phyloP scores from a whole-genome alignment of 2,329 filamentous ascomycete species.

The Trichoderma sp. region DNA sequence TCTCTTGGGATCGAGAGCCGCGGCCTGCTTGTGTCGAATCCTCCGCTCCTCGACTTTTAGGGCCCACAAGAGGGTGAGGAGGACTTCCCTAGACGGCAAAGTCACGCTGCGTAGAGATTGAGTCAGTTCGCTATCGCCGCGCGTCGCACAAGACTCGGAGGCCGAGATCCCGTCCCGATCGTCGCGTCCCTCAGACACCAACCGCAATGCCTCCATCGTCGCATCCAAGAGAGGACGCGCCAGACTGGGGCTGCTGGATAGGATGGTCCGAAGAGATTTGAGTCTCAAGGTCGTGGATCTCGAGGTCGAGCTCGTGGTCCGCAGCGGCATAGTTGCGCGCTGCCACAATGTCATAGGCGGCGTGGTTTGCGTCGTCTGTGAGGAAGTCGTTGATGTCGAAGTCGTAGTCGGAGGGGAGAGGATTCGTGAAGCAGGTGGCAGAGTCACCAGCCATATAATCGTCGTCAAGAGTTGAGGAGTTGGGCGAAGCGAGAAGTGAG shows the following conservation, averaged over 20 bases:
- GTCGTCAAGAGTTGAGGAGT: conserved; percentile 63
- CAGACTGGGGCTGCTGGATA: conserved; percentile 71
- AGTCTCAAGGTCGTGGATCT: conserved; percentile 58
- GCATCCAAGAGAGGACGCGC: conserved; percentile 71
- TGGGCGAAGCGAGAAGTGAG: conserved; percentile 71
- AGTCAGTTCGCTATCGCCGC: conserved; percentile 37
- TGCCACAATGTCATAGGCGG: conserved; percentile 47
- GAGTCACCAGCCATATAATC: conserved; percentile 64
- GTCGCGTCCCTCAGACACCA: conserved; percentile 58
- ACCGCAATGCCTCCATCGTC: conserved; percentile 72
- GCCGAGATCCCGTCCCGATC: conserved; percentile 42
- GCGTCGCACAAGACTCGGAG: conserved; percentile 36
- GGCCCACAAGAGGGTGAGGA: conserved; percentile 49
- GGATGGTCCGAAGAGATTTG: conserved; percentile 61
- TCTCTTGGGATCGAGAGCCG: conserved; percentile 27
- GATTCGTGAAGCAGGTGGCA: conserved; percentile 44
- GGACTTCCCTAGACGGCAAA: conserved; percentile 47
- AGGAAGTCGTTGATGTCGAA: conserved; percentile 56
- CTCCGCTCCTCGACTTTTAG: conserved; percentile 43
- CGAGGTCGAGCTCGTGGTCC: conserved; percentile 51
- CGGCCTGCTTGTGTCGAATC: conserved; percentile 27
- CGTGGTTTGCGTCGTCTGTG: conserved; percentile 48
- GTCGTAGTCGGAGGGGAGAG: conserved; percentile 37
- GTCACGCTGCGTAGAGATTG: conserved; percentile 37
- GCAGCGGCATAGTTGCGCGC: conserved; percentile 50